These are phyloP conservation scores for Gonapodya prolifera DNA, from an alignment of 192 early-diverging fungal genomes.

Conservation along the genomic window DNA sequence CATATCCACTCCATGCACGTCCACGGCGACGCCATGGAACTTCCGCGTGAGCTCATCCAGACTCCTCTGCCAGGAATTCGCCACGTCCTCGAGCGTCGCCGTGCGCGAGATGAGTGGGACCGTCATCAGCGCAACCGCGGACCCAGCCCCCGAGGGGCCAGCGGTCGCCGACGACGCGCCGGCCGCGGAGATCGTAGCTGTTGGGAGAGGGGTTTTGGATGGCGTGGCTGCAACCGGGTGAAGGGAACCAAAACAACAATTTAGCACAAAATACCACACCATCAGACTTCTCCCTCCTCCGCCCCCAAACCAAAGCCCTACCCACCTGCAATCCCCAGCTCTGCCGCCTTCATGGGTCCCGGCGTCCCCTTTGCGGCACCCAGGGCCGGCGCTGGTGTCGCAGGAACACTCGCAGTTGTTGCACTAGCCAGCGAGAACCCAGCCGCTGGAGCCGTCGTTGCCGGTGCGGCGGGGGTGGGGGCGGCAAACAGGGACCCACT, in stretches of 20 bases:
- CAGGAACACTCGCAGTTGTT: background rate
- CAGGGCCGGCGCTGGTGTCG: background rate
- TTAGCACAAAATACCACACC: background rate
- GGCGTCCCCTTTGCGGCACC: background rate
- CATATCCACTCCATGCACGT: conserved; percentile 77
- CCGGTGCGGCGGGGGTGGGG: background rate
- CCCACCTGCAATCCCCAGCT: background rate
- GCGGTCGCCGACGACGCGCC: conserved; percentile 28
- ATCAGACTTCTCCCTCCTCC: background rate
- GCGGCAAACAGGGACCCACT: background rate
- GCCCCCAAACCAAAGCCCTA: background rate
- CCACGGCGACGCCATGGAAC: conserved; percentile 74
- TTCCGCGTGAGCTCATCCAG: conserved; percentile 63
- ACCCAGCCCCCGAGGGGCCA: conserved; percentile 16
- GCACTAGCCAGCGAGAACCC: background rate
- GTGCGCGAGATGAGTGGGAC: conserved; percentile 37
- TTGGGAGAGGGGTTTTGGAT: background rate
- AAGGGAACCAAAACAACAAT: background rate
- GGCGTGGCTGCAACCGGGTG: background rate
- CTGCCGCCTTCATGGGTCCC: background rate
- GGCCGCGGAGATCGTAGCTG: conserved; percentile 5
- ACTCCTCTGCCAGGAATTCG: conserved; percentile 79
- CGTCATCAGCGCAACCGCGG: conserved; percentile 9
- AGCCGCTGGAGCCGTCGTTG: background rate
- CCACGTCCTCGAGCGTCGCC: conserved; percentile 82